Conservation (phyloP, 2,329 filamentous ascomycete species). For the Trichoderma brevicompactum region DNA sequence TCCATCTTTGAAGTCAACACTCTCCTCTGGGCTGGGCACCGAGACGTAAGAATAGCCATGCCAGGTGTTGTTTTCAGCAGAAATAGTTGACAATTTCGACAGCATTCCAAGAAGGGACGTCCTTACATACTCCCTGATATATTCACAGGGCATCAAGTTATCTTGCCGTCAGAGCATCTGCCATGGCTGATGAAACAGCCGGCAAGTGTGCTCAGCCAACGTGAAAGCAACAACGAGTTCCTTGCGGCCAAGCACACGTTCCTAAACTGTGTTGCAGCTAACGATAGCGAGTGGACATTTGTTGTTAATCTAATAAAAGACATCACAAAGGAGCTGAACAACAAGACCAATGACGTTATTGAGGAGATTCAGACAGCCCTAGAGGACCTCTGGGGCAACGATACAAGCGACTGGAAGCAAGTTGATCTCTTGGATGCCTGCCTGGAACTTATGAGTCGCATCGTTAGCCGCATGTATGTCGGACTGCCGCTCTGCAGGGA, state of each 20-base stretch:
- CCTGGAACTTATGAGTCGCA: slow-evolving; percentile 5
- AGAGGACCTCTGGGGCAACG: slow-evolving; percentile 7
- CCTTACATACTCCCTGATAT: slow-evolving; percentile 21
- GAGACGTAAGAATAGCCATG: background rate
- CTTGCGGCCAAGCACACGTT: slow-evolving; percentile 18
- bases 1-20: slow-evolving; percentile 11
- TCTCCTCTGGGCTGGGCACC: slow-evolving; percentile 16
- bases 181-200: slow-evolving; percentile 16
- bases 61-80: too few relatives aligned
- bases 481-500: background rate
- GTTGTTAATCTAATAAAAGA: slow-evolving; percentile 7
- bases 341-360: slow-evolving; percentile 7
- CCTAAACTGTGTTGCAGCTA: slow-evolving; percentile 12
- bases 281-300: slow-evolving; percentile 14
- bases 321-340: slow-evolving; percentile 6
- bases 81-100: background rate
- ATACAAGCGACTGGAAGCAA: slow-evolving; percentile 1
- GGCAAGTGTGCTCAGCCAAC: slow-evolving; percentile 4
- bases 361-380: slow-evolving; percentile 7
- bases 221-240: slow-evolving; percentile 22
- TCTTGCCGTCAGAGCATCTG: slow-evolving; percentile 2
- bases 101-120: slow-evolving; percentile 14
- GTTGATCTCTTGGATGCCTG: slow-evolving; percentile 14
- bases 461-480: slow-evolving; percentile 13
- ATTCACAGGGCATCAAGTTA: slow-evolving; percentile 19